Conservation (phyloP, 305 asterid genomes). For the Fraxinus nigra region DNA sequence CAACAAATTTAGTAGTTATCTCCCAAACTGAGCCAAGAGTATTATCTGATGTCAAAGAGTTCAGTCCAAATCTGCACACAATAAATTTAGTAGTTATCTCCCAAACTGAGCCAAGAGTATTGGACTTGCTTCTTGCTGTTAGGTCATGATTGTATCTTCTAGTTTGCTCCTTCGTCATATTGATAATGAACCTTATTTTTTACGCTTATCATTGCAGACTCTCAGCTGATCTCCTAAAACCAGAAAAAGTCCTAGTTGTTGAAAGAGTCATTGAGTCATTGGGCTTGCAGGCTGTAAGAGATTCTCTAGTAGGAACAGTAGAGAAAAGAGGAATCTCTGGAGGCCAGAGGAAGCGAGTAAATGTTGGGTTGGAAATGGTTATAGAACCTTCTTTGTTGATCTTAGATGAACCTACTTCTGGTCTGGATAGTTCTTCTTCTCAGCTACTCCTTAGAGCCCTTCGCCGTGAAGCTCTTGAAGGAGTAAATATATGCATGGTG, state of each 20-base stretch:
- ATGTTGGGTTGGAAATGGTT: slow-evolving; percentile 89
- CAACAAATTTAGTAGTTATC: background rate
- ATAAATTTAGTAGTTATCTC: background rate
- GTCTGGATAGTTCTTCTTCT: slow-evolving; percentile 82
- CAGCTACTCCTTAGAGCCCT: slow-evolving; percentile 69
- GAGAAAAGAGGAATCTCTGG: slow-evolving; percentile 86
- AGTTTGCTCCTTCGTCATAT: slow-evolving; percentile 4
- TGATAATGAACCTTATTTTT: background rate
- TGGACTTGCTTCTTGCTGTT: slow-evolving; percentile 10
- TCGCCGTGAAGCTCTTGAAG: slow-evolving; percentile 87
- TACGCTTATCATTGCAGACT: slow-evolving; percentile 34
- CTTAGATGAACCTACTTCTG: slow-evolving; percentile 87
- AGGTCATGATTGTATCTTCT: background rate
- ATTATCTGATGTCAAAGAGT: background rate
- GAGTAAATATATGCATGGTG: slow-evolving; percentile 77
- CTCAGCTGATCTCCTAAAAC: slow-evolving; percentile 51
- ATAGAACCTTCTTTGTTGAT: slow-evolving; percentile 85
- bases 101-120: background rate
- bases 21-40: background rate
- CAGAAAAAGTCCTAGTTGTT: slow-evolving; percentile 70
- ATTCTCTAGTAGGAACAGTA: slow-evolving; percentile 76
- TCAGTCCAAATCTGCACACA: background rate
- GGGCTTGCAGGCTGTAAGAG: slow-evolving; percentile 73
- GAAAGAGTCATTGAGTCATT: slow-evolving; percentile 76
- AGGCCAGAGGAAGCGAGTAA: slow-evolving; percentile 81